Evolutionary conservation across 306 rosid species (phyloP), one percentile per base, ranked within the genome.

Genomic region (Quercus rubra): DNA sequence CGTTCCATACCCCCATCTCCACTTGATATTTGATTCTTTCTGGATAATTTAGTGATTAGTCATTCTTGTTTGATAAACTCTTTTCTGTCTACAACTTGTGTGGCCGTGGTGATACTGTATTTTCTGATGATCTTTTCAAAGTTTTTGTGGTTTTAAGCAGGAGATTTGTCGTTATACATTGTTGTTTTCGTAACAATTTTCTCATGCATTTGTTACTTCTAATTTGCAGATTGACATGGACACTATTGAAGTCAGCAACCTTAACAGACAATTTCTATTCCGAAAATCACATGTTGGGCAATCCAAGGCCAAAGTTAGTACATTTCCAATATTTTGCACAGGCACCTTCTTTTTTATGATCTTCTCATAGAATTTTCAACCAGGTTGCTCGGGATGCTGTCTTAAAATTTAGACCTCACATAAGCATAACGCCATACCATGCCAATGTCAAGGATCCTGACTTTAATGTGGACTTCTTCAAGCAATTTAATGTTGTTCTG

Each of bases 341-440:
- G 43, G 76, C 33, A 51, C 62, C 70, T 74, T 82, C 43, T 59
- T 62, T 68, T 83, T 49, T 76, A 35, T 56, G 25, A 72, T 31
- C 46, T 72, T 73, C 82, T 88, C 57, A 84, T 83, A 33, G 69
- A 74, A 77, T 78, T 52, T 77, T 82, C 81, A 57, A 82, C 81
- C 91, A 96, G 99, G 99, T 96, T 87, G 99, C 99, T 55, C 93
- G 98, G 90, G 99, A 96, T 28, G 99, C 99, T 78, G 96, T 96
- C 77, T 81, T 96, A 86, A 96, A 87, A 83, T 91, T 96, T 87
- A 93, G 93, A 90, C 99, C 99, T 71, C 84, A 89, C 70, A 91
- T 93, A 77, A 91, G 82, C 88, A 96, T 96, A 76, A 88, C 85
- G 10, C 72, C 99, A n/a, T 87, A 93, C 86, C 97, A 93, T 90